Conservation (phyloP, 345 rosid species). For the Aquilaria malaccensis region DNA sequence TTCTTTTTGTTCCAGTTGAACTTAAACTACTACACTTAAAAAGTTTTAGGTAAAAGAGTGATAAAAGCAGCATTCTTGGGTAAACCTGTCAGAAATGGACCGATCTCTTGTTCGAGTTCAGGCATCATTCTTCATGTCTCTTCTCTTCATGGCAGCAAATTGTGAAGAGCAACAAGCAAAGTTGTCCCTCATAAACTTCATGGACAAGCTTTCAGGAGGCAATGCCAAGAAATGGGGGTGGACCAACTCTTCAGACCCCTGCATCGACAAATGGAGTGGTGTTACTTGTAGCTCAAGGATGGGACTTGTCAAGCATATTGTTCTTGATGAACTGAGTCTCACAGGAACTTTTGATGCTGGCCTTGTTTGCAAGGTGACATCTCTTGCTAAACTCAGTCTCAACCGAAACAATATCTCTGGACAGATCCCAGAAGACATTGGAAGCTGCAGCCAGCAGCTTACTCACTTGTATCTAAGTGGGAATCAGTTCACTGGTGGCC, state of each 20-base stretch:
- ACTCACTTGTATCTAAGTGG: slow-evolving; percentile 36
- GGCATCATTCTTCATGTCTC: slow-evolving; percentile 17
- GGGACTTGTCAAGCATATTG: slow-evolving; percentile 29
- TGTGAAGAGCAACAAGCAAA: slow-evolving; percentile 32
- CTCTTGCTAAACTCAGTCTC: slow-evolving; percentile 39
- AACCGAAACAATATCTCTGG: slow-evolving; percentile 31
- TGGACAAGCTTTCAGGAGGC: slow-evolving; percentile 35
- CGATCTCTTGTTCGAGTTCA: slow-evolving; percentile 13
- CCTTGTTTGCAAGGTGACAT: slow-evolving; percentile 27
- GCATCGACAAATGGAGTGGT: slow-evolving; percentile 41
- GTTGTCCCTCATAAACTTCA: slow-evolving; percentile 34
- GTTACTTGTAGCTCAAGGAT: slow-evolving; percentile 22
- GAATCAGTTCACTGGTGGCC: slow-evolving; percentile 33
- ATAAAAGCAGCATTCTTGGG: slow-evolving; percentile 3
- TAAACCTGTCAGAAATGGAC: slow-evolving; percentile 16
- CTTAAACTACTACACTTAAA: not conserved
- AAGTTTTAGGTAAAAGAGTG: slow-evolving; percentile 1
- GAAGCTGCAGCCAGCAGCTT: slow-evolving; percentile 29
- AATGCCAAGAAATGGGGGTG: slow-evolving; percentile 36
- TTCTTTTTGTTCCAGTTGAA: not conserved
- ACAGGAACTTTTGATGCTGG: slow-evolving; percentile 33
- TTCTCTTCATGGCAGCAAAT: slow-evolving; percentile 19
- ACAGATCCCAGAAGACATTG: slow-evolving; percentile 27
- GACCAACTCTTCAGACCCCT: slow-evolving; percentile 48
- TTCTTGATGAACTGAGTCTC: slow-evolving; percentile 37